Conservation (phyloP, 73 alveolate genomes). For the Tetrahymena thermophila region DNA sequence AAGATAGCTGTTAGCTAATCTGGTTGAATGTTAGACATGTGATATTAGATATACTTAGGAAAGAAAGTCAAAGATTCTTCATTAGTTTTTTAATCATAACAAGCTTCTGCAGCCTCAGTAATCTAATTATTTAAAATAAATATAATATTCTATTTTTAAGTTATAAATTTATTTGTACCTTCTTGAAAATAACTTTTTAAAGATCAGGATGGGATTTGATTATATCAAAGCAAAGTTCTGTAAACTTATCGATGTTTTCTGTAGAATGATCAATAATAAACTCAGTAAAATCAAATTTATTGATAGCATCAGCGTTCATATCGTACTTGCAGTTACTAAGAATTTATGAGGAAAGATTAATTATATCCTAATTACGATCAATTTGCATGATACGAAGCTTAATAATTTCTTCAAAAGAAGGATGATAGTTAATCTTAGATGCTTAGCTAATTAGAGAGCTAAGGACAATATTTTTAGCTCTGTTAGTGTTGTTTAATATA, state of each 20-base stretch:
- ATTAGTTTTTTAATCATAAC: not conserved
- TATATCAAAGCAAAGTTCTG: not conserved
- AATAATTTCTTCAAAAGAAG: not conserved
- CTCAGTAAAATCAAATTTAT: not conserved
- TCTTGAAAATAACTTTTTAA: not conserved
- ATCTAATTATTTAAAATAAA: not conserved
- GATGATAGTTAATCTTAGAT: not conserved
- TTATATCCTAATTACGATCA: not conserved
- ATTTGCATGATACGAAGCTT: not conserved
- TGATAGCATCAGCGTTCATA: not conserved
- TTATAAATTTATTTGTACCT: not conserved
- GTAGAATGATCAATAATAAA: not conserved
- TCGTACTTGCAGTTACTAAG: not conserved
- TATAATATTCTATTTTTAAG: not conserved
- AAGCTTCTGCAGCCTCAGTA: not conserved
- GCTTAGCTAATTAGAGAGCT: not conserved
- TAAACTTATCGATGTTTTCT: not conserved
- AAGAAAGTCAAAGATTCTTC: not conserved
- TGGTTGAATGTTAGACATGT: not conserved
- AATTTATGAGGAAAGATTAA: not conserved
- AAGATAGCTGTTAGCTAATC: not conserved
- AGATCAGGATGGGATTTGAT: not conserved
- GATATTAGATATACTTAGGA: not conserved
- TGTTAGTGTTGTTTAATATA: not conserved
- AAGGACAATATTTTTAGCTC: not conserved